Percentiles rank a stretch among this genome's conserved stretches.
Evolutionary conservation across 306 rosid species (phyloP).

Genomic region (Citrullus colocynthis): DNA sequence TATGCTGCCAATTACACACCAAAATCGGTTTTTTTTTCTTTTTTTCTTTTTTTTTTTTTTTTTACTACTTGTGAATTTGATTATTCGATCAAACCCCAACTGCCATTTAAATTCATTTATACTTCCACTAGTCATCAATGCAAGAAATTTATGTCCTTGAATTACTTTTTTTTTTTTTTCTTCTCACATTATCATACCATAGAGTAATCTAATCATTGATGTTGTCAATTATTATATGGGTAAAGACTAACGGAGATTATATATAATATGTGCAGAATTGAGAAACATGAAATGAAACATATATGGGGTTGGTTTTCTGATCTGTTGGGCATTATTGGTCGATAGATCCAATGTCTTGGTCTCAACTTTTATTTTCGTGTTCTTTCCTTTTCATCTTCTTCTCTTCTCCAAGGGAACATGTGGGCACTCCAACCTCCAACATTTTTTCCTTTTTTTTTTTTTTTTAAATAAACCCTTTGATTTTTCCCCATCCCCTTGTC

Average conservation of each 20-base stretch:
- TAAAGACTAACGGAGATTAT: neutral
- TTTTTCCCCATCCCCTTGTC: neutral
- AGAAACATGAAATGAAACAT: neutral
- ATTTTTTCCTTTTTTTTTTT: neutral
- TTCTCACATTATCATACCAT: neutral
- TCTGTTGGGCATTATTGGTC: constrained; percentile 15
- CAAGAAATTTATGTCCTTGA: neutral
- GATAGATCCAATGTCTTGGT: constrained; percentile 24
- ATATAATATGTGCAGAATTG: neutral
- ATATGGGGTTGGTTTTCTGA: neutral
- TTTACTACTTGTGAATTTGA: no score
- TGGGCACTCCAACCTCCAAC: constrained; percentile 31
- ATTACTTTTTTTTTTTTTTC: neutral
- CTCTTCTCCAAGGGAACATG: constrained; percentile 32
- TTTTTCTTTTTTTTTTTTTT: no score
- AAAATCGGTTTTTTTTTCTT: neutral
- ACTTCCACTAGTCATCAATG: neutral
- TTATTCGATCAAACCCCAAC: neutral
- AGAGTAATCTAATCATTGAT: neutral
- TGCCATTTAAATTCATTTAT: neutral
- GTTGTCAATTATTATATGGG: neutral
- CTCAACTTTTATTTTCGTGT: constrained; percentile 12
- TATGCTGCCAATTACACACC: neutral
- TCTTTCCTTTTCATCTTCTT: neutral
- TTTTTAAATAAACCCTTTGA: neutral